Conservation (phyloP, 176 grass and related monocot species). For the Cocos nucifera region DNA sequence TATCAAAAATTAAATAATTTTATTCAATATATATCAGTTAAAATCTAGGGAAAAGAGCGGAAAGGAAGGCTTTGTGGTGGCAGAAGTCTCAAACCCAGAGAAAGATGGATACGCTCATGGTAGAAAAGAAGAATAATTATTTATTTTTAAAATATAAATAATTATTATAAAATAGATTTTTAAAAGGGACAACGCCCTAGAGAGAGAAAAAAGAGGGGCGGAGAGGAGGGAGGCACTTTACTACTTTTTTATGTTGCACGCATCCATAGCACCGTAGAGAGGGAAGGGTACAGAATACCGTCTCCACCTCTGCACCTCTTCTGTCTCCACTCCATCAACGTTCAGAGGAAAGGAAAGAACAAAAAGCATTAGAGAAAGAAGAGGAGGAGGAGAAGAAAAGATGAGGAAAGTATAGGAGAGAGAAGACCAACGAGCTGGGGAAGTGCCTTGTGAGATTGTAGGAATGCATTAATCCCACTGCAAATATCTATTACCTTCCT, state of each 20-base stretch:
- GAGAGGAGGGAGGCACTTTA: conserved; percentile 27
- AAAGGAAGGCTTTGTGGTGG: too few species aligned
- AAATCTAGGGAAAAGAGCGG: too few species aligned
- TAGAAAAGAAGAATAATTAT: too few species aligned
- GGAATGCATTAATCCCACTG: neutral
- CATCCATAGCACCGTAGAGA: conserved; percentile 46
- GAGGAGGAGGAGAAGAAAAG: neutral
- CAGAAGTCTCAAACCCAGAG: too few species aligned
- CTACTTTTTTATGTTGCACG: conserved; percentile 94
- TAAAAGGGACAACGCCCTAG: neutral
- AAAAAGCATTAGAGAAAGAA: conserved; percentile 2
- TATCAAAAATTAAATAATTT: too few species aligned
- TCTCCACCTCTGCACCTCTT: neutral
- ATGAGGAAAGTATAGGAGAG: neutral
- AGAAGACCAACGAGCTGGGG: neutral
- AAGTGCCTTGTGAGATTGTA: too few species aligned
- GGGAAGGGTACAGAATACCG: conserved; percentile 5
- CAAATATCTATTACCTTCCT: neutral
- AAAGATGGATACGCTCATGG: too few species aligned
- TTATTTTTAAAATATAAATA: neutral
- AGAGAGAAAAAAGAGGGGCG: neutral
- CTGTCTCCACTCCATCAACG: neutral
- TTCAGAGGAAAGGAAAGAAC: conserved; percentile 5
- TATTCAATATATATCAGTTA: too few species aligned
- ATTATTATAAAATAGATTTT: neutral